Evolutionary conservation across 495 filamentous ascomycete genomes (phyloP).

Genomic region (Delitschia confertaspora): DNA sequence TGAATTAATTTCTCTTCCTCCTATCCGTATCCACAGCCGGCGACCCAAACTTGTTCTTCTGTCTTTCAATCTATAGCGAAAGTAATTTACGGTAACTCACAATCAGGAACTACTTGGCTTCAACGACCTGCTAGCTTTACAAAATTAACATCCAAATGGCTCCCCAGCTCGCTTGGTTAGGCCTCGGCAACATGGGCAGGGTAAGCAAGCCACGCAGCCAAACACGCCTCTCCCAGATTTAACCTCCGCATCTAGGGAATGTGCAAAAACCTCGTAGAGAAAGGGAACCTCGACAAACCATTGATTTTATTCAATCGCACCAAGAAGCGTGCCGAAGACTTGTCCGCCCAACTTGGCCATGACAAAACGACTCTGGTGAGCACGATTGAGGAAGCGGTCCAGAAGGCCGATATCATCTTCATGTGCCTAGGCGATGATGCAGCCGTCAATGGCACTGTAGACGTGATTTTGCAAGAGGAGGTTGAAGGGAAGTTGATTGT

Average conservation of each 20-base stretch:
- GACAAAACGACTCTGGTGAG: slow-evolving; percentile 53
- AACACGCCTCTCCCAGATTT: slow-evolving; percentile 2
- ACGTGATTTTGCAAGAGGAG: slow-evolving; percentile 37
- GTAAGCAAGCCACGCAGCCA: slow-evolving; percentile 45
- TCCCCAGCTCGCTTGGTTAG: slow-evolving; percentile 68
- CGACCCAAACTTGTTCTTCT: too few species aligned
- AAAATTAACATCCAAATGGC: slow-evolving; percentile 50
- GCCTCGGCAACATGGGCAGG: slow-evolving; percentile 84
- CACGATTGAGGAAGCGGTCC: slow-evolving; percentile 56
- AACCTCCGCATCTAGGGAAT: slow-evolving; percentile 55
- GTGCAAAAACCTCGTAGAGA: slow-evolving; percentile 71
- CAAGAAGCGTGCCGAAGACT: slow-evolving; percentile 32
- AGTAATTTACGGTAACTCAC: too few species aligned
- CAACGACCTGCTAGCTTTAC: too few species aligned
- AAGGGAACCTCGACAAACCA: slow-evolving; percentile 60
- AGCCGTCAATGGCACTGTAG: slow-evolving; percentile 52
- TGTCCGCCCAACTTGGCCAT: slow-evolving; percentile 31
- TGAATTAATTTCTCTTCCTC: too few species aligned
- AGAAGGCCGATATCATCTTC: slow-evolving; percentile 69
- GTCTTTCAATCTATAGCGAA: too few species aligned
- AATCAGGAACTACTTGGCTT: too few species aligned
- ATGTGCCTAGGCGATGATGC: slow-evolving; percentile 73
- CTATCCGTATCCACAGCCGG: too few species aligned
- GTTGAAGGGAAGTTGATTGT: slow-evolving; percentile 64
- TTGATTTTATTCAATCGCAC: slow-evolving; percentile 73